Percentiles rank a stretch among this genome's conserved stretches.
Evolutionary conservation across 768 basidiomycete genomes (phyloP).

Genomic region (Collybiopsis luxurians): DNA sequence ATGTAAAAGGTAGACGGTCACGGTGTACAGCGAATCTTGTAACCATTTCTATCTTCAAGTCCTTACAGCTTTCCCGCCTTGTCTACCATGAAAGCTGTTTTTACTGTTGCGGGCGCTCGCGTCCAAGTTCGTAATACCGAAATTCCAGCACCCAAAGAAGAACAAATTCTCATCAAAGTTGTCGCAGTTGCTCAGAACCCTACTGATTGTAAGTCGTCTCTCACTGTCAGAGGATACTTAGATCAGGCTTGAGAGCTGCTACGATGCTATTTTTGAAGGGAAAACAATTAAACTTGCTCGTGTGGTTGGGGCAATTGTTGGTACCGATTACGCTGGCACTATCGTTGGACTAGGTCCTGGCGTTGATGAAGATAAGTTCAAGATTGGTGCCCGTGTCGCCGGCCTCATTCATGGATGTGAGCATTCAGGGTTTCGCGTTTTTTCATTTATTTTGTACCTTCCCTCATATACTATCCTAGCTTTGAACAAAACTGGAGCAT

Average conservation of each 20-base stretch:
- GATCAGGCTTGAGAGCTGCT: too few species aligned
- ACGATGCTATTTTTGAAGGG: too few species aligned
- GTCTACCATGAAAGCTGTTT: constrained; percentile 4
- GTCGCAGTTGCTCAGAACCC: constrained; percentile 15
- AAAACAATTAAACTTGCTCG: constrained; percentile 4
- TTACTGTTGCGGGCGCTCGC: neutral
- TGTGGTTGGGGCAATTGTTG: constrained; percentile 4
- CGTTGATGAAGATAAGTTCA: neutral
- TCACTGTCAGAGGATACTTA: too few species aligned
- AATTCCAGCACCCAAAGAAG: constrained; percentile 10
- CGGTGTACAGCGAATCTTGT: too few species aligned
- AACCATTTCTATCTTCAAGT: too few species aligned
- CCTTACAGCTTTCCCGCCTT: too few species aligned
- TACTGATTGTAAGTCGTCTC: constrained; percentile 7
- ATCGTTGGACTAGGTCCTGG: constrained; percentile 6
- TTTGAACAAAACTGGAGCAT: constrained; percentile 2
- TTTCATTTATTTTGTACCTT: neutral
- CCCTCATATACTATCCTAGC: neutral
- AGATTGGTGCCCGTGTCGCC: constrained; percentile 9
- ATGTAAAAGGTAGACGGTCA: too few species aligned
- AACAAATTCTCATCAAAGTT: constrained; percentile 14
- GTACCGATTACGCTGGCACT: constrained; percentile 10
- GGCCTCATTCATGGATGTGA: constrained; percentile 11
- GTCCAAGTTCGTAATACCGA: constrained; percentile 1
- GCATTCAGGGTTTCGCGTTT: neutral